A percentile compares a stretch with the other conserved stretches of the same genome.
phyloP scores from a whole-genome alignment of 177 flowering plant genomes.

The Vitis hybrid region DNA sequence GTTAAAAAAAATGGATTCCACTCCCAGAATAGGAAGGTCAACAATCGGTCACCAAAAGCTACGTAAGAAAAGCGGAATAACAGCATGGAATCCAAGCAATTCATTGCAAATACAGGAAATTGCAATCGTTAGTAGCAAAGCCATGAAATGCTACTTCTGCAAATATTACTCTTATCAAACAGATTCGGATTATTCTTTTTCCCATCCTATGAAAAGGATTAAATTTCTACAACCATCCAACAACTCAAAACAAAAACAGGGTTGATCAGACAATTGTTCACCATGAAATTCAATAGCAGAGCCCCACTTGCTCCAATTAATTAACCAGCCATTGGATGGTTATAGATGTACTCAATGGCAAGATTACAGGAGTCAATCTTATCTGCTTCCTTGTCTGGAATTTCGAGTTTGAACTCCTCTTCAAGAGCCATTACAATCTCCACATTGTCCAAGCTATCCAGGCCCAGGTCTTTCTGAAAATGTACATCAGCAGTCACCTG shows the following conservation, averaged over 20 bases:
- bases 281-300: constrained; percentile 4
- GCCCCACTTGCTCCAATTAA: constrained; percentile 2
- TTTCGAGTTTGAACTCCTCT: constrained; percentile 92
- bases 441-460: constrained; percentile 91
- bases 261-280: constrained; percentile 1
- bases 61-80: not conserved
- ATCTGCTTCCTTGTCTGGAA: constrained; percentile 91
- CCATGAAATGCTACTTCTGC: not conserved
- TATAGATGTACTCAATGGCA: constrained; percentile 72
- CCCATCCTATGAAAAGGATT: constrained; percentile 5
- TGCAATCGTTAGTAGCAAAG: not conserved
- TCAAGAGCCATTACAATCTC: constrained; percentile 96
- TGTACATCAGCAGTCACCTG: constrained; percentile 84
- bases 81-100: not conserved
- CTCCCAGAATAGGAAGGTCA: no score
- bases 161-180: constrained; percentile 8
- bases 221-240: constrained; percentile 19
- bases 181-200: constrained; percentile 19
- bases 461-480: constrained; percentile 84
- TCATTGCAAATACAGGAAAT: not conserved
- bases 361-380: constrained; percentile 75
- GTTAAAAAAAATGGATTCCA: no score
- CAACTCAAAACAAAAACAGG: constrained; percentile 4
- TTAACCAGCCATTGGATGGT: constrained; percentile 83
- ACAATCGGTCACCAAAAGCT: no score